Percentiles rank a stretch among this genome's conserved stretches.
Conservation (phyloP, 495 filamentous ascomycete species). For the Halenospora varia region DNA sequence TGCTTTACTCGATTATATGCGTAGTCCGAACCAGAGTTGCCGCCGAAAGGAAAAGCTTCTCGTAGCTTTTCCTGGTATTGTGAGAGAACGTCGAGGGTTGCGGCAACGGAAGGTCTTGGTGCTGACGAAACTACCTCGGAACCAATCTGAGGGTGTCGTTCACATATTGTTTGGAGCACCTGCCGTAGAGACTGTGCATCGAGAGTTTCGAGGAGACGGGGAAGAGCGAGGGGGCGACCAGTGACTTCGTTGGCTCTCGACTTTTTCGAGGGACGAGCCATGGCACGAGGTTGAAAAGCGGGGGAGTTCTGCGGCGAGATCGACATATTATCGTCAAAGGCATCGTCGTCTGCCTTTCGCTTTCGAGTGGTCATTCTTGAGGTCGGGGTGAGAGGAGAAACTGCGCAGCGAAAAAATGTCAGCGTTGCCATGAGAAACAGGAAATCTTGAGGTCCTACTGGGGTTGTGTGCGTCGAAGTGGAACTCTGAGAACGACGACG, state of each 20-base stretch:
- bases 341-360: slow-evolving; percentile 86
- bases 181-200: slow-evolving; percentile 75
- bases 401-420: slow-evolving; percentile 19
- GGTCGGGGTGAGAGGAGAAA: slow-evolving; percentile 50
- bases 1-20: slow-evolving; percentile 90
- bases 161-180: slow-evolving; percentile 82
- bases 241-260: slow-evolving; percentile 61
- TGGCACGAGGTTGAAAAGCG: slow-evolving; percentile 56
- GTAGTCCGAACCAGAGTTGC: slow-evolving; percentile 81
- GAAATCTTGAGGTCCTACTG: slow-evolving; percentile 47
- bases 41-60: slow-evolving; percentile 83
- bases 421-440: not conserved
- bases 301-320: slow-evolving; percentile 79
- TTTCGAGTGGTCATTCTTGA: slow-evolving; percentile 59
- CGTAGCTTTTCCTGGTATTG: slow-evolving; percentile 76
- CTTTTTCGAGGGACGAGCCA: slow-evolving; percentile 59
- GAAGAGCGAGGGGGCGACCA: slow-evolving; percentile 74
- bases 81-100: slow-evolving; percentile 72
- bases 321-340: slow-evolving; percentile 77
- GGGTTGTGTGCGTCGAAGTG: slow-evolving; percentile 65
- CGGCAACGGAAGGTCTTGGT: slow-evolving; percentile 76
- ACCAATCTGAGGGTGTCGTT: slow-evolving; percentile 76
- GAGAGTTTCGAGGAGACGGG: slow-evolving; percentile 86
- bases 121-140: slow-evolving; percentile 81
- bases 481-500: slow-evolving; percentile 72